These are phyloP conservation scores for Nigrospora osmanthi DNA, from an alignment of 2,329 filamentous ascomycete genomes.

Conservation along the genomic window DNA sequence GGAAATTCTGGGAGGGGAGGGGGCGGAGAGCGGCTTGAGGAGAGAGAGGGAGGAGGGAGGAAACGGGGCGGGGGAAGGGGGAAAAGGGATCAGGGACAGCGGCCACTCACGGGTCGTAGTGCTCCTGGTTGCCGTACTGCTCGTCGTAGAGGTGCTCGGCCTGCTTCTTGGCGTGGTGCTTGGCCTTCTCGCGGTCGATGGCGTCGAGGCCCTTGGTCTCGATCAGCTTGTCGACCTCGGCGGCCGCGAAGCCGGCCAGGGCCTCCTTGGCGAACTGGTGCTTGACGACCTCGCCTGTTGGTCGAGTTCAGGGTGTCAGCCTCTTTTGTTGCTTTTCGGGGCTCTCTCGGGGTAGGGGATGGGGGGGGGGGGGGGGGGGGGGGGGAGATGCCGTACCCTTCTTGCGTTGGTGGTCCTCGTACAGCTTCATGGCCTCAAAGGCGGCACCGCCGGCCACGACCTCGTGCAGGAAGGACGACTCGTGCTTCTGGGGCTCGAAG, in stretches of 20 bases:
- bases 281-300: conserved; percentile 57
- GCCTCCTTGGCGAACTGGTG: conserved; percentile 75
- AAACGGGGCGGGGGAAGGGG: too few relatives aligned
- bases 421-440: conserved; percentile 74
- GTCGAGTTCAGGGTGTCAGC: not conserved
- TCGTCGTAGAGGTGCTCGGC: conserved; percentile 53
- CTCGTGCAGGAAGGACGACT: conserved; percentile 64
- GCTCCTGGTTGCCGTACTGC: conserved; percentile 45
- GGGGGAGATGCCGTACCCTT: conserved; percentile 43
- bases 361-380: too few relatives aligned
- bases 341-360: too few relatives aligned
- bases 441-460: conserved; percentile 66
- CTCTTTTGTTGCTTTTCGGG: not conserved
- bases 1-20: too few relatives aligned
- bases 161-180: conserved; percentile 49
- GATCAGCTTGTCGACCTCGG: conserved; percentile 67
- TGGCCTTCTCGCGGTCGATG: conserved; percentile 49
- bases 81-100: not conserved
- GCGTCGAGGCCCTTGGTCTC: conserved; percentile 63
- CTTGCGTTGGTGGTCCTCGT: conserved; percentile 65
- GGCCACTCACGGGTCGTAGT: conserved; percentile 49
- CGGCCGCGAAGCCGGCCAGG: conserved; percentile 63
- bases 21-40: too few relatives aligned
- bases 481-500: conserved; percentile 29
- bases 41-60: too few relatives aligned